Evolutionary conservation across 176 grass and related monocot genomes (phyloP), one percentile per base, ranked within the genome.

Genomic region (Alopecurus myosuroides): DNA sequence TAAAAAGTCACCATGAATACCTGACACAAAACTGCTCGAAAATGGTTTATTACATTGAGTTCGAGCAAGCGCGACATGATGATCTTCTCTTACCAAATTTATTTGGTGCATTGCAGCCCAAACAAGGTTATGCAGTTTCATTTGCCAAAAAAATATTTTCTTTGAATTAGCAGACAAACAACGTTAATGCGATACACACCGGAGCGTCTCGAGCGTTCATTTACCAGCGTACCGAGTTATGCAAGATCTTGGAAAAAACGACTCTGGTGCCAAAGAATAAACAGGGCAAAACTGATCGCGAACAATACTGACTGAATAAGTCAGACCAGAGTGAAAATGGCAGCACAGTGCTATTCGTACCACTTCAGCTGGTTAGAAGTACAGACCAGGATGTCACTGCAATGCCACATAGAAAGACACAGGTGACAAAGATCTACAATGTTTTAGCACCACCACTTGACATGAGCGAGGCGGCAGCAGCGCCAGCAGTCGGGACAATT

Each of bases 381-480:
- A 64, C 18, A 61, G 36, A 74, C 14, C 11, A 83, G 7, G 36
- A 44, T 60, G 45, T 48, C 45, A 17, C 45, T 17, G 45, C 44
- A 46, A 46, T 46, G 12, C 42, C 51, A 33, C 41, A n/a, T 3
- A 12, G 42, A 22, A 7, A 22, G 29, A 23, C 44, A 61, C 26
- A 46, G 7, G 20, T 58, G 67, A 71, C 34, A 17, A 42, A 23
- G 19, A 84, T 88, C 33, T 87, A 95, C 52, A 80, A 81, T 57
- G 75, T 78, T 77, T 93, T 95, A 39, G 74, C 89, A 77, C 91
- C 91, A 17, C 89, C 89, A 74, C 89, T 95, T 52, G 89, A 94
- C 91, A 95, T 86, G 33, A 98, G 84, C 36, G 93, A 94, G 70
- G 97, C 87, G 15, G 97, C 97, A 28, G 93, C 97, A 34, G 93